A percentile compares a stretch with the other conserved stretches of the same genome.
Evolutionary conservation across 768 basidiomycete species (phyloP).

Genomic region (Phanerochaete carnosa): DNA sequence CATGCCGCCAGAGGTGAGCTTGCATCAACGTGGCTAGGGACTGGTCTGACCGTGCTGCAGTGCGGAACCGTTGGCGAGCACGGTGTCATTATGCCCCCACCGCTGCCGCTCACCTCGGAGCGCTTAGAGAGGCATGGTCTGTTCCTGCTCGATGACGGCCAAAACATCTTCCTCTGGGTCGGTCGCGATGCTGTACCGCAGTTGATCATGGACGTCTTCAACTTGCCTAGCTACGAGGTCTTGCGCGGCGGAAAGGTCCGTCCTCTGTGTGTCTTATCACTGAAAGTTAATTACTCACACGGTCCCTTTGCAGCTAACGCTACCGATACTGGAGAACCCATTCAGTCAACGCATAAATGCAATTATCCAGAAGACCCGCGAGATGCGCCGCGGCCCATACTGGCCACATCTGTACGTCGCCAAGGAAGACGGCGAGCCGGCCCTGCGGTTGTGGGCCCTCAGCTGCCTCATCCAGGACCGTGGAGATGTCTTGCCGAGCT

Average conservation of each 20-base stretch:
- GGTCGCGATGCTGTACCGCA: slow-evolving; percentile 99
- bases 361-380: slow-evolving; percentile 90
- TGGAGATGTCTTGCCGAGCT: slow-evolving; percentile 91
- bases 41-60: slow-evolving; percentile 34
- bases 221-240: slow-evolving; percentile 82
- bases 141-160: slow-evolving; percentile 95
- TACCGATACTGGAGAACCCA: slow-evolving; percentile 87
- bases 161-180: slow-evolving; percentile 97
- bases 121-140: slow-evolving; percentile 92
- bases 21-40: not conserved
- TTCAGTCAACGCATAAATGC: slow-evolving; percentile 97
- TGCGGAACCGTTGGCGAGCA: slow-evolving; percentile 89
- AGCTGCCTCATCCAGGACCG: slow-evolving; percentile 94
- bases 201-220: slow-evolving; percentile 91
- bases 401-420: slow-evolving; percentile 93
- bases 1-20: slow-evolving; percentile 84
- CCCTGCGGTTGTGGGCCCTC: slow-evolving; percentile 92
- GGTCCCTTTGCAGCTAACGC: slow-evolving; percentile 56
- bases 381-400: slow-evolving; percentile 90
- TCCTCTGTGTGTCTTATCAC: not conserved
- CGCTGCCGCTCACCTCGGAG: slow-evolving; percentile 92
- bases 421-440: slow-evolving; percentile 97
- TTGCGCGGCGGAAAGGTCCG: slow-evolving; percentile 91
- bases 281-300: slow-evolving; percentile 1
- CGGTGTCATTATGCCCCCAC: slow-evolving; percentile 84